Evolutionary conservation across 1,284 basidiomycete species (phyloP), one percentile per base, ranked within the genome.

Genomic region (Pisolithus thermaeus): DNA sequence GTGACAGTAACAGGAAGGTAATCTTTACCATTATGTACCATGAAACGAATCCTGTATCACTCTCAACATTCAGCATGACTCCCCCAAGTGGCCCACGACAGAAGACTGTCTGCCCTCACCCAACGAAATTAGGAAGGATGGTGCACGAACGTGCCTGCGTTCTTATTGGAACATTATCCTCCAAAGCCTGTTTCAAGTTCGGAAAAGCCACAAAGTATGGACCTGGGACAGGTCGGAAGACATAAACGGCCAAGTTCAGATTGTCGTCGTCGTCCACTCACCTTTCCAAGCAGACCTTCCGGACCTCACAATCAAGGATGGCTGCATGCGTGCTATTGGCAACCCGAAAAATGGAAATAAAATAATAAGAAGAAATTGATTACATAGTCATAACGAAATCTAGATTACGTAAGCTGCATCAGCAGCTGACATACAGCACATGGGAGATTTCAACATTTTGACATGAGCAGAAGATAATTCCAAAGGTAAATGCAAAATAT

Each of bases 181-280:
- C 77, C 51, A 93, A 73, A 3, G 95, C 90, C 50, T 94, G 84
- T 40, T 85, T 80, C 55, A 98, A 75, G 63, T 93, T 92, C 7
- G 93, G 92, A 70, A 98, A 97, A 14, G 94, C 82, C 49, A 96
- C 90, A 64, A 98, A 97, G 73, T 87, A 97, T 20, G 95, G 95
- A 6, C 95, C 95, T 96, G 57, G 3, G 23, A 16, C 22, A 25
- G 16, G 25, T 45, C 28, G n/a, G 7, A 16, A 7, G 11, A 32
- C 32, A 32, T 32, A 32, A 32, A 14, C 32, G 14, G 16, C 22
- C 59, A 8, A 8, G 22, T 12, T 23, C 47, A 30, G 43, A 40
- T 23, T 18, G 27, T 23, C 23, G 5, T 9, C 7, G 5, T 7
- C 3, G n/a, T 14, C 4, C 16, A 32, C 66, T 25, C 30, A 71